Conservation (phyloP, 2,329 filamentous ascomycete genomes). For the Cryphonectria parasitica region DNA sequence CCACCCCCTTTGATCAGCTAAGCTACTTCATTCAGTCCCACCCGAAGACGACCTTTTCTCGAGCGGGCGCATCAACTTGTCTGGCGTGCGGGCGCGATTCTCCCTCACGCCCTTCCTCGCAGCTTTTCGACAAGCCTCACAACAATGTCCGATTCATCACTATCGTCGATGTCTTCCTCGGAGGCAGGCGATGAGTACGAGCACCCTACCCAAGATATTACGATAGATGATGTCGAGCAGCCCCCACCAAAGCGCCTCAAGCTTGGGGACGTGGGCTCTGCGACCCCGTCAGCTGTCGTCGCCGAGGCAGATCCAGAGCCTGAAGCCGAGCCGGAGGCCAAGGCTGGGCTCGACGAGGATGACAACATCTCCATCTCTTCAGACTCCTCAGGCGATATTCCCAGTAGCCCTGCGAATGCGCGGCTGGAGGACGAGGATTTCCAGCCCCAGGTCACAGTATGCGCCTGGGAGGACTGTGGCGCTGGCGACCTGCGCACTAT, state of each 20-base stretch:
- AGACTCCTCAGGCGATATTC: slow-evolving; percentile 84
- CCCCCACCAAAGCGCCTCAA: slow-evolving; percentile 54
- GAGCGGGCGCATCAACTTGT: neutral
- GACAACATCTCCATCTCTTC: slow-evolving; percentile 61
- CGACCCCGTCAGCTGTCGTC: slow-evolving; percentile 49
- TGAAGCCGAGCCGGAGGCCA: slow-evolving; percentile 53
- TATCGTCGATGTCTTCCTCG: slow-evolving; percentile 51
- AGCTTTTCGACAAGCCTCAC: neutral
- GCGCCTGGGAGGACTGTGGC: slow-evolving; percentile 76
- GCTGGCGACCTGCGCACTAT: slow-evolving; percentile 76
- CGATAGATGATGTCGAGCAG: slow-evolving; percentile 42
- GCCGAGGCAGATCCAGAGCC: slow-evolving; percentile 52
- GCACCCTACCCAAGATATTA: slow-evolving; percentile 48
- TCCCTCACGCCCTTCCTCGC: slow-evolving; percentile 1
- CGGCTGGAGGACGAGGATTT: slow-evolving; percentile 74
- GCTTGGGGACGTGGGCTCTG: slow-evolving; percentile 46
- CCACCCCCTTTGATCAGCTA: neutral
- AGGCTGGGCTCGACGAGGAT: slow-evolving; percentile 55
- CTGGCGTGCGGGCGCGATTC: neutral
- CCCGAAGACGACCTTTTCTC: neutral
- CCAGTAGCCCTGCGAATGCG: slow-evolving; percentile 70
- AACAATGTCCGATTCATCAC: slow-evolving; percentile 46
- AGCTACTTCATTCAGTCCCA: neutral
- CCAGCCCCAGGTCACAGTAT: slow-evolving; percentile 77
- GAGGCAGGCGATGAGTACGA: slow-evolving; percentile 47